Percentiles rank a stretch among this genome's conserved stretches.
These are phyloP conservation scores for Hordeum vulgare DNA, from an alignment of 176 grass and related monocot genomes.

Conservation along the genomic window DNA sequence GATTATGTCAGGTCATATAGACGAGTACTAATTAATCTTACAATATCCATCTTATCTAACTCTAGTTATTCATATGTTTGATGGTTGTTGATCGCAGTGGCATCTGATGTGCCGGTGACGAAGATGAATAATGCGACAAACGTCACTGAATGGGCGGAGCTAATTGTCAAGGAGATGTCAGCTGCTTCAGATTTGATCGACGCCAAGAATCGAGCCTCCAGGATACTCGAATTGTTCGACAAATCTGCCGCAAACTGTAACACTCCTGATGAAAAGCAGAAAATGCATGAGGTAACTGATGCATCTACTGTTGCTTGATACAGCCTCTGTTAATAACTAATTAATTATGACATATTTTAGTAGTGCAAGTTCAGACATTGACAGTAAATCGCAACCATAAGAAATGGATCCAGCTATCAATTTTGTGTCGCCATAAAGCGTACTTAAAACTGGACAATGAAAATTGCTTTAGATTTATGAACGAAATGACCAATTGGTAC, in stretches of 20 bases:
- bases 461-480: not conserved
- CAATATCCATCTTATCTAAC: not conserved
- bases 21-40: not conserved
- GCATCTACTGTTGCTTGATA: not conserved
- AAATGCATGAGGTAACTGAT: slow-evolving; percentile 32
- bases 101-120: not conserved
- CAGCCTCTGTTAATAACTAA: not conserved
- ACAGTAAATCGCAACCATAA: not conserved
- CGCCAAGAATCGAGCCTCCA: slow-evolving; percentile 40
- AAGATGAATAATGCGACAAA: not conserved
- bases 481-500: not conserved
- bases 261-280: slow-evolving; percentile 5
- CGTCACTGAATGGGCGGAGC: slow-evolving; percentile 41
- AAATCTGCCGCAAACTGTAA: slow-evolving; percentile 3
- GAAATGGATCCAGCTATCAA: not conserved
- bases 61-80: not conserved
- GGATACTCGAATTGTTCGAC: slow-evolving; percentile 40
- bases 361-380: not conserved
- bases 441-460: not conserved
- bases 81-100: not conserved
- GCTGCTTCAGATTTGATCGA: slow-evolving; percentile 39
- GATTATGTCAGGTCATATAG: not conserved
- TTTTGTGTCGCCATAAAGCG: not conserved
- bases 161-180: slow-evolving; percentile 52
- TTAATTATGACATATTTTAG: not conserved